Percentiles rank a stretch among this genome's conserved stretches.
These are phyloP conservation scores for Alternaria rosae DNA, from an alignment of 2,329 filamentous ascomycete genomes.

Conservation along the genomic window DNA sequence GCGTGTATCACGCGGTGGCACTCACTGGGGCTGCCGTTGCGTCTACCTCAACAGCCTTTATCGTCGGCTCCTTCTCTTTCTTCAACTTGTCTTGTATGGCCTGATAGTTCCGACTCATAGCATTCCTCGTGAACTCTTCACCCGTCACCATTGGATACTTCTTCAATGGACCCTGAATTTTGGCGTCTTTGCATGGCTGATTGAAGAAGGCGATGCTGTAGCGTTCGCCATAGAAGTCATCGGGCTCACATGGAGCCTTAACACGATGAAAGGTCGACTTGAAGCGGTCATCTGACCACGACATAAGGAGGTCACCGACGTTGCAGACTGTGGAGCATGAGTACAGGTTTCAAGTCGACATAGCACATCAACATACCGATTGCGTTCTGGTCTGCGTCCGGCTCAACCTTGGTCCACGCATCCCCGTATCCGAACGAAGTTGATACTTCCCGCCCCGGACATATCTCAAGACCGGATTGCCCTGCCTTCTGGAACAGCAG, in stretches of 20 bases:
- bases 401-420: conserved; percentile 68
- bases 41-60: neutral
- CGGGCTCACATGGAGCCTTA: conserved; percentile 64
- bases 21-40: neutral
- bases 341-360: neutral
- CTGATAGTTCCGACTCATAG: conserved; percentile 65
- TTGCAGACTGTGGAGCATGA: conserved; percentile 65
- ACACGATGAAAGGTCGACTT: conserved; percentile 72
- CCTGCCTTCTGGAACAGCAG: conserved; percentile 68
- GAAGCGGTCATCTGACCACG: conserved; percentile 71
- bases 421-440: conserved; percentile 67
- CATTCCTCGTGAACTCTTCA: conserved; percentile 65
- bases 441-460: conserved; percentile 67
- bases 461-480: conserved; percentile 70
- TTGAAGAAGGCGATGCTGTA: conserved; percentile 74
- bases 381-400: conserved; percentile 18
- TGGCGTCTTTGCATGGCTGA: conserved; percentile 65
- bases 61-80: conserved; percentile 6
- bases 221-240: conserved; percentile 64
- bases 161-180: conserved; percentile 67
- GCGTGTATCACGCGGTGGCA: neutral
- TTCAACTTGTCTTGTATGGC: conserved; percentile 60
- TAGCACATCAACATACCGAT: conserved; percentile 18
- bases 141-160: conserved; percentile 70
- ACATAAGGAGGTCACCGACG: conserved; percentile 72